Evolutionary conservation across 805 yeast species (phyloP).

Genomic region (Lipomyces yamanashiensis): DNA sequence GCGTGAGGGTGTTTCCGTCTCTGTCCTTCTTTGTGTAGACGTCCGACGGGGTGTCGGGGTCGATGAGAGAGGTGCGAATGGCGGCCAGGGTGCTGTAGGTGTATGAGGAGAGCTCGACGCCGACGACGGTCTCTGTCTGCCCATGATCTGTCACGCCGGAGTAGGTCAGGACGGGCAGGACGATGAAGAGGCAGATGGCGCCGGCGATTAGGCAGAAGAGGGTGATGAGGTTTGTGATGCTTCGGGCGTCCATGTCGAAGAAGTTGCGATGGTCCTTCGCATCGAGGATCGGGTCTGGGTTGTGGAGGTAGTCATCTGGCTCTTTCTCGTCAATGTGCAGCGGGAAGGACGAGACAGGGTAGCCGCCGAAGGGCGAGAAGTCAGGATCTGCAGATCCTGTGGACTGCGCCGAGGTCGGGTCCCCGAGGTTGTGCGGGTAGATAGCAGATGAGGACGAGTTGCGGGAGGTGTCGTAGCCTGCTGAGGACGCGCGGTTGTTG

Average conservation of each 20-base stretch:
- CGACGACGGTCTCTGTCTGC: slow-evolving; percentile 3
- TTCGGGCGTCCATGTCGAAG: slow-evolving; percentile 46
- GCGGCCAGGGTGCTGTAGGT: slow-evolving; percentile 62
- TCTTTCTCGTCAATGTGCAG: slow-evolving; percentile 90
- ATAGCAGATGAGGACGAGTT: slow-evolving; percentile 18
- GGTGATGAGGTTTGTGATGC: slow-evolving; percentile 44
- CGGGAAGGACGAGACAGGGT: slow-evolving; percentile 92
- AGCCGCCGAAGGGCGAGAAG: slow-evolving; percentile 87
- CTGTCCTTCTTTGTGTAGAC: slow-evolving; percentile 57
- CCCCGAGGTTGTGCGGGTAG: slow-evolving; percentile 32
- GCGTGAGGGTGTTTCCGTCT: slow-evolving; percentile 70
- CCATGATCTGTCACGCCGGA: slow-evolving; percentile 54
- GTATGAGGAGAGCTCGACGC: slow-evolving; percentile 51
- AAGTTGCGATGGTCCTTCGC: slow-evolving; percentile 68
- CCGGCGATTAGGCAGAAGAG: slow-evolving; percentile 63
- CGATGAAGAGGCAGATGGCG: slow-evolving; percentile 68
- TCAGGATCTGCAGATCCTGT: slow-evolving; percentile 45
- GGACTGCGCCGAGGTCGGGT: slow-evolving; percentile 27
- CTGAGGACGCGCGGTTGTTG: neutral
- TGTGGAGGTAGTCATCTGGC: slow-evolving; percentile 91
- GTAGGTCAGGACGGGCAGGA: slow-evolving; percentile 83
- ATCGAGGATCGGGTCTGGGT: slow-evolving; percentile 94
- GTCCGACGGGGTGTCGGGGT: slow-evolving; percentile 68
- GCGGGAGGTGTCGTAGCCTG: slow-evolving; percentile 19
- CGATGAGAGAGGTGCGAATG: slow-evolving; percentile 64